Base-by-base conservation (phyloP, 768 basidiomycete species). In the Boletus edulis region DNA sequence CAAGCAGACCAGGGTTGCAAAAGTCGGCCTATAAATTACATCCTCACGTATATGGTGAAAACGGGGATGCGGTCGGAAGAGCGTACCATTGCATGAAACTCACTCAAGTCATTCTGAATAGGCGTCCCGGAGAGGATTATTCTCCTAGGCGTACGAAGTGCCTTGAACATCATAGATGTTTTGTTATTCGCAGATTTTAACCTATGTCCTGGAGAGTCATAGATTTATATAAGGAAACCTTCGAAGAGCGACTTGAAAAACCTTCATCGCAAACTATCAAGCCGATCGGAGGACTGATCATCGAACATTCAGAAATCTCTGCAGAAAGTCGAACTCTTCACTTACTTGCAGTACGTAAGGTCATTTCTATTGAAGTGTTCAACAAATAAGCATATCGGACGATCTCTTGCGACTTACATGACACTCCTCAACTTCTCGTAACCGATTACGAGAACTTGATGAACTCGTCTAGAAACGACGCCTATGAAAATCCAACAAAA, bases 211-310 rank as follows among this genome's bases (percentile, higher is more conserved):
- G 47, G 44, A 27, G 37, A 4, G 35, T 37, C 46, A 44, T n/a
- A 18, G 38, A 6, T 57, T 49, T 27, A 37, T 20, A 34, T 18
- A 44, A 35, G 22, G 18, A 24, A 38, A 38, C 1, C 0, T 22
- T 6, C 5, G 5, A 38, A 10, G 5, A 39, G 4, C 14, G 34
- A 39, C 13, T 14, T 13, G 8, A 48, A 68, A 15, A 27, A 81
- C 94, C 95, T 81, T 99, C 97, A 65, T 99, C 97, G 62, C 96
- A 98, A 20, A 99, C 78, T 57, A 99, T 88, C 5, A 99, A 74
- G 9, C 91, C 97, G 58, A 99, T 91, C 1, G 91, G 89, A 18
- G 96, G 96, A 47, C 91, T 92, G 58, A 22, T 43, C 18, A 37
- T 34, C 54, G 22, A 44, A 5, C 58, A 27, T 52, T 51, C 31